These are phyloP conservation scores for Claviceps maximensis DNA, from an alignment of 2,329 filamentous ascomycete species.

Conservation along the genomic window DNA sequence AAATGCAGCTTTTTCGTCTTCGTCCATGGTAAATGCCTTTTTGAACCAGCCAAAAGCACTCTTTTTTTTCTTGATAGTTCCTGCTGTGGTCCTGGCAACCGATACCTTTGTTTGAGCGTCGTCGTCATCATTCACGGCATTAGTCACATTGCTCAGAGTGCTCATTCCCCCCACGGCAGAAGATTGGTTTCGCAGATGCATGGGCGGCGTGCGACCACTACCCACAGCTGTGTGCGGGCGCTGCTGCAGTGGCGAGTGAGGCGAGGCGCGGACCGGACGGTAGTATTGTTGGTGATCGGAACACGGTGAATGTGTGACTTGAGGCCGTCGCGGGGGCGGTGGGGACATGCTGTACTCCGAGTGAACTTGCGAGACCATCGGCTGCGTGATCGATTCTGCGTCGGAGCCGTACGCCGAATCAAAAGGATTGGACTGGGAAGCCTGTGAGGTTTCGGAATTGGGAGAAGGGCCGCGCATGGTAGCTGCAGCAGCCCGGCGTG, in stretches of 20 bases:
- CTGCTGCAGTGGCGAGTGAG: conserved; percentile 50
- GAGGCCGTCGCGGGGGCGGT: conserved; percentile 10
- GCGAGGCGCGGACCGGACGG: conserved; percentile 47
- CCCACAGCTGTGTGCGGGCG: conserved; percentile 39
- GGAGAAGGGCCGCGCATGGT: conserved; percentile 16
- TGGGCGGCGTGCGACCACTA: conserved; percentile 19
- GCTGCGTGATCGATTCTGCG: conserved; percentile 25
- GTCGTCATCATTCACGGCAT: conserved; percentile 30
- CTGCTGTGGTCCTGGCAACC: conserved; percentile 19
- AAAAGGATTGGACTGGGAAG: conserved; percentile 17
- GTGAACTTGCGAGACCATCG: conserved; percentile 19
- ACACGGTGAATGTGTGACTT: conserved; percentile 18
- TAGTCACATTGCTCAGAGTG: conserved; percentile 41
- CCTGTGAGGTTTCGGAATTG: conserved; percentile 20
- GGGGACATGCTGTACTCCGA: conserved; percentile 17
- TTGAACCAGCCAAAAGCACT: conserved; percentile 57
- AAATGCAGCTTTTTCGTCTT: conserved; percentile 47
- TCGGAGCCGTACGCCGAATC: conserved; percentile 38
- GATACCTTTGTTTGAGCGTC: conserved; percentile 15
- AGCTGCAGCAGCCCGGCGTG: conserved; percentile 15
- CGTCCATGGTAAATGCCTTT: conserved; percentile 52
- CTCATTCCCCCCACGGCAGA: conserved; percentile 42
- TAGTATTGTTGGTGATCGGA: conserved; percentile 38
- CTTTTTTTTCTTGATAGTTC: conserved; percentile 49
- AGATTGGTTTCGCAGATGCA: conserved; percentile 34